A percentile compares a stretch with the other conserved stretches of the same genome.
These are phyloP conservation scores for Filobasidium floriforme DNA, from an alignment of 768 basidiomycete genomes.

Conservation along the genomic window DNA sequence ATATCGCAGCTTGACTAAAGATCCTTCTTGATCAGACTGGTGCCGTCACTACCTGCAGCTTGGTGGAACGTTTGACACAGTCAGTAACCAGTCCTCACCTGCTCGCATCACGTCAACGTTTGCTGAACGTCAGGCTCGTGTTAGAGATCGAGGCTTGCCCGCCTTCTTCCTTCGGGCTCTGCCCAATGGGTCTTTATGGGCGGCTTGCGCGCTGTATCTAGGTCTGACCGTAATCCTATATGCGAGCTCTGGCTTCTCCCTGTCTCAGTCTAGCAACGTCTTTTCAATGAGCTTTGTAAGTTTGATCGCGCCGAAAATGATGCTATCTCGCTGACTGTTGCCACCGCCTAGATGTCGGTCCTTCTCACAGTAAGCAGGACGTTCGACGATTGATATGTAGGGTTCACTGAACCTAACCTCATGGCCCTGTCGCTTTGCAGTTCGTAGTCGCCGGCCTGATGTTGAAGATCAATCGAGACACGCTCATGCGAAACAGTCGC, in stretches of 20 bases:
- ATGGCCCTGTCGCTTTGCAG: slow-evolving; percentile 26
- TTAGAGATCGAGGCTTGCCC: slow-evolving; percentile 57
- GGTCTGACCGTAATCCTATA: slow-evolving; percentile 55
- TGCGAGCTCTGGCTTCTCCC: slow-evolving; percentile 52
- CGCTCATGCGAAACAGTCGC: slow-evolving; percentile 8
- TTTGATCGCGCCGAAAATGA: not conserved
- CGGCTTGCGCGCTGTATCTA: slow-evolving; percentile 53
- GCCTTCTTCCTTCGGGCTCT: slow-evolving; percentile 50
- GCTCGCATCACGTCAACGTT: slow-evolving; percentile 38
- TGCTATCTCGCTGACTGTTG: slow-evolving; percentile 4
- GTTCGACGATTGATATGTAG: not conserved
- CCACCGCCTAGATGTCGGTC: slow-evolving; percentile 14
- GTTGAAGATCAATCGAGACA: slow-evolving; percentile 18
- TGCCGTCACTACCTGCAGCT: slow-evolving; percentile 14
- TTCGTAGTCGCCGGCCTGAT: slow-evolving; percentile 28
- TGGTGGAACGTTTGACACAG: slow-evolving; percentile 36
- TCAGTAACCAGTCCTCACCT: slow-evolving; percentile 57
- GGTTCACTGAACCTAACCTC: slow-evolving; percentile 32
- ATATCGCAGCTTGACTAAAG: slow-evolving; percentile 18
- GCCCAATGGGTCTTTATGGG: slow-evolving; percentile 51
- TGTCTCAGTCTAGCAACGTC: slow-evolving; percentile 29
- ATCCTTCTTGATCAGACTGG: slow-evolving; percentile 17
- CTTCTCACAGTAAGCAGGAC: slow-evolving; percentile 13
- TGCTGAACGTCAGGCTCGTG: not conserved
- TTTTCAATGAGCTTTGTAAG: slow-evolving; percentile 32